Evolutionary conservation across 73 alveolate species (phyloP), one percentile per base, ranked within the genome.

Genomic region (Uronychia binucleata): DNA sequence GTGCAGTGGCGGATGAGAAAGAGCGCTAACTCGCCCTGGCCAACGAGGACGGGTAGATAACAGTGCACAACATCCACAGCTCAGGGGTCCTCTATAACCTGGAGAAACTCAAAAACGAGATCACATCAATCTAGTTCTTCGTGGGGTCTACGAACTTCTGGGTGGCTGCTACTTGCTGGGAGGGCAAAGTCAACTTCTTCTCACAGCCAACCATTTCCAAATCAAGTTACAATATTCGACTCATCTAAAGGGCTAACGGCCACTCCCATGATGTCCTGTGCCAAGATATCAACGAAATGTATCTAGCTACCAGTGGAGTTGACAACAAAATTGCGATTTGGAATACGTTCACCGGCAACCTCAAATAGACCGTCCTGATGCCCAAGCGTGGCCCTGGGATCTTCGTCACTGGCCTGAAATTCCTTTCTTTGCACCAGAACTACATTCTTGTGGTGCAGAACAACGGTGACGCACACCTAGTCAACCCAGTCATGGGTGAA

Each of bases 151-250:
- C 89, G 1, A 87, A 87, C 83, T 87, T 78, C 33, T 87, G 93
- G 93, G 67, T 87, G 0, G 81, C 84, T 30, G 88, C 89, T 26
- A 81, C 83, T 0, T 86, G 89, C 13, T 87, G 93, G 93, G 93
- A 87, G 28, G 93, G 89, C 27, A 80, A 80, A 81, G 89, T 87
- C 0, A 86, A 86, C 26, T 67, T 87, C 31, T 58, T 80, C 46
- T 75, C 77, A 26, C 28, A 28, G 19, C 93, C 93, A 0, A 78
- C 81, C 79, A 76, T 78, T 33, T 30, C 81, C 27, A 86, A 86
- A 30, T 60, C 57, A 27, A 86, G 77, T 31, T 80, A 87, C 81
- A 60, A 75, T 30, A 34, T 87, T 8, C 29, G 33, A 33, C 8
- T 30, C 25, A 33, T 26, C 8, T n/a, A 5, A 78, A 78, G 33